Base-by-base conservation (phyloP, 2,329 filamentous ascomycete genomes). In the Colletotrichum sp. region DNA sequence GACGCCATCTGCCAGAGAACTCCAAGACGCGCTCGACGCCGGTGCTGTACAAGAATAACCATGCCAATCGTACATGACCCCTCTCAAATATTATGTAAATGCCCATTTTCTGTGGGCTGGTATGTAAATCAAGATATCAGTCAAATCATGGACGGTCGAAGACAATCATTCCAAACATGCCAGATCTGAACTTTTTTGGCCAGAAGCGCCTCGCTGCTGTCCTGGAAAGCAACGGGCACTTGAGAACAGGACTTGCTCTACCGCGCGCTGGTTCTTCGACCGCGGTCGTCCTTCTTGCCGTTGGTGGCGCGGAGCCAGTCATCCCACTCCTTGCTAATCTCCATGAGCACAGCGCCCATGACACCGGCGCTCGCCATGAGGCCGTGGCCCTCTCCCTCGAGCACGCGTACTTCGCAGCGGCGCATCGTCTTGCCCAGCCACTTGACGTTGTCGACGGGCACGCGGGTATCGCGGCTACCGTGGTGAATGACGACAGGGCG, bases 381-480 rank as follows among this genome's bases (percentile, higher is more conserved):
- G 0, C 97, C 96, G 82, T 99, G 97, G 5, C 96, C 95, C 84
- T 99, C 96, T 8, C 95, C 95, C 79, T 98, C 94, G 5, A 99
- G 88, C 7, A 99, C 92, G 7, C 96, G 90, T 16, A 99, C 95
- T 83, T 99, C 97, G 83, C 96, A 99, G 64, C 95, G 90, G 34
- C 94, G 92, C 96, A 99, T 99, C 57, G 94, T 94, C 84, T 96
- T 96, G 74, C 96, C 96, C 9, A 99, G 90, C 97, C 97, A 99
- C 78, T 94, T 91, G 26, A 98, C 95, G 81, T 99, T 99, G 73
- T 98, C 97, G 16, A 98, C 94, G 0, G 97, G 97, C 2, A 99
- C 97, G 28, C 97, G 92, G 8, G 94, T 96, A 81, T 99, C 97
- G 80, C 94, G 93, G 81, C 92, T 95, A 48, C 97, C 97, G 83